Evolutionary conservation across 768 basidiomycete genomes (phyloP), one percentile per base, ranked within the genome.

Genomic region (Symmetrospora coprosmae): DNA sequence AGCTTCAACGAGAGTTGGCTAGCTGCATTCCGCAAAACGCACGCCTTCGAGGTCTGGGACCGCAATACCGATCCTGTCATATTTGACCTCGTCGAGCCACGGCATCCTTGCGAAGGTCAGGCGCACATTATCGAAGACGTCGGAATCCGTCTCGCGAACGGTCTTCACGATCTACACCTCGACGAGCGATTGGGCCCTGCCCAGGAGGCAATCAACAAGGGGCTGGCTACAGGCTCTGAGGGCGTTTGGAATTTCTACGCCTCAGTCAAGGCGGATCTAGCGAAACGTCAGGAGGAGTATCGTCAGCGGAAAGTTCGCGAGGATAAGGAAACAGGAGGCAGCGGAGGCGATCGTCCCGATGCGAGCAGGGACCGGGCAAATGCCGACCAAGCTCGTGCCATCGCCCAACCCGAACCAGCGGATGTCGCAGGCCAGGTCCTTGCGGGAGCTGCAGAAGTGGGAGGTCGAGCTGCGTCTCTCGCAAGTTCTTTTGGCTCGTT

Each of bases 171-270:
- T 28, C 78, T 99, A 50, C 87, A 86, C 71, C 73, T 96, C 3
- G 87, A 94, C 31, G 85, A 94, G 72, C 87, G 90, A 67, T 79
- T 94, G n/a, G 89, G 83, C 4, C 89, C 92, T 1, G 85, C 90
- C 0, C 80, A 87, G 7, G 90, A 96, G 71, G 94, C 85, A 2
- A 81, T 94, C 40, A 80, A 82, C 7, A 78, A 82, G 31, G 89
- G 87, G 0, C 66, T 90, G 46, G 79, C 77, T 0, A 79, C 76
- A 6, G 83, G 88, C 25, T 86, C 87, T 2, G 64, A 69, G 14
- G 64, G 65, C 0, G 72, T 66, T 34, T 59, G 49, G 53, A 65
- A 50, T n/a, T 28, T 60, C 23, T 66, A 66, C 50, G 39, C 48
- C 5, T 62, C 27, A 25, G 16, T 66, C 30, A 62, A 53, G 9